A percentile compares a stretch with the other conserved stretches of the same genome.
These are phyloP conservation scores for Tylopilus vinaceipallidus DNA, from an alignment of 768 basidiomycete species.

Conservation along the genomic window DNA sequence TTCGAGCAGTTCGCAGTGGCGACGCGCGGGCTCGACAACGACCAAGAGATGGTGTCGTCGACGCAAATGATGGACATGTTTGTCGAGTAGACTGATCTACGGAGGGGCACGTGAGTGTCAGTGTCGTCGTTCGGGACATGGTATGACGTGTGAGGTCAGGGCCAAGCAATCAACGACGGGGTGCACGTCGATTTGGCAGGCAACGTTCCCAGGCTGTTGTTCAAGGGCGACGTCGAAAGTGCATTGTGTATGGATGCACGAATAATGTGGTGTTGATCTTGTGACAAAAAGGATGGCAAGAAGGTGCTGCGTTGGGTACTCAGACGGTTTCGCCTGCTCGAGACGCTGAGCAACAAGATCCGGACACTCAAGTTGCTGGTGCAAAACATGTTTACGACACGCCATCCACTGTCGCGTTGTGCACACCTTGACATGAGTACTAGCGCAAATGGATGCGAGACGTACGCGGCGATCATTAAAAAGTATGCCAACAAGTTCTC, in stretches of 20 bases:
- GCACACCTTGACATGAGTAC: too few relatives aligned
- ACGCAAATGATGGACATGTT: constrained; percentile 79
- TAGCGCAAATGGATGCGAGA: constrained; percentile 64
- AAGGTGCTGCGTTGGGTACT: constrained; percentile 65
- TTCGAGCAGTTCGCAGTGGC: constrained; percentile 59
- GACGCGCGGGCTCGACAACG: constrained; percentile 65
- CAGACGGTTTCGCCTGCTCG: constrained; percentile 63
- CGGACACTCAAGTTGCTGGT: constrained; percentile 61
- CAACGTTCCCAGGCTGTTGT: constrained; percentile 48
- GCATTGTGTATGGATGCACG: constrained; percentile 23
- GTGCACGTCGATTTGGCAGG: constrained; percentile 58
- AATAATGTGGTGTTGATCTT: neutral
- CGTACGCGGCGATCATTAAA: constrained; percentile 59
- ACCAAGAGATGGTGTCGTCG: constrained; percentile 64
- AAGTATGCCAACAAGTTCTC: constrained; percentile 70
- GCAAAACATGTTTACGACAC: constrained; percentile 33
- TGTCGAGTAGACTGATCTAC: constrained; percentile 86
- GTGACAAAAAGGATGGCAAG: constrained; percentile 50
- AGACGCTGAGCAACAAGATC: constrained; percentile 65
- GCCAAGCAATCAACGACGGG: constrained; percentile 35
- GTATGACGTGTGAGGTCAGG: constrained; percentile 38
- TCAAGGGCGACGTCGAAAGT: constrained; percentile 54
- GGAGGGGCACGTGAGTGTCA: constrained; percentile 57
- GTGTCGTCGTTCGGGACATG: neutral
- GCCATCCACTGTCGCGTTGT: too few relatives aligned